These are phyloP conservation scores for Lactarius tabidus DNA, from an alignment of 768 basidiomycete genomes.

Conservation along the genomic window DNA sequence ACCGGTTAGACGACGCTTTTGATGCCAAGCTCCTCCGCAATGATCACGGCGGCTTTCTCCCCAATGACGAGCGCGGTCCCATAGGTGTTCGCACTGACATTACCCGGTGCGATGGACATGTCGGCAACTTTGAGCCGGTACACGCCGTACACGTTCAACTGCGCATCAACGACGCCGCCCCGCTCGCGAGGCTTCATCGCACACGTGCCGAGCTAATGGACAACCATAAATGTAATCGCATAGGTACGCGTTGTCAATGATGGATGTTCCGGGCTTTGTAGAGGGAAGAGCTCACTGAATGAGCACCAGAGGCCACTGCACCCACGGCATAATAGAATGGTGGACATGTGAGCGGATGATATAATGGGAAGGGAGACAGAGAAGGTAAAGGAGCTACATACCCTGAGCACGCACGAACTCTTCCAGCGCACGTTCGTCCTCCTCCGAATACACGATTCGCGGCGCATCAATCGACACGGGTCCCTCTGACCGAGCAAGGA, in stretches of 20 bases:
- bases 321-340: neutral
- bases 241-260: neutral
- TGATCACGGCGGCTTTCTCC: conserved; percentile 55
- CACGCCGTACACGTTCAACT: conserved; percentile 61
- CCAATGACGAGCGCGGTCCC: conserved; percentile 45
- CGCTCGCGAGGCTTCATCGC: conserved; percentile 59
- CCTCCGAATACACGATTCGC: conserved; percentile 27
- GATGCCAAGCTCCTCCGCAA: conserved; percentile 49
- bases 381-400: neutral
- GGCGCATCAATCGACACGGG: conserved; percentile 31
- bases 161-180: conserved; percentile 58
- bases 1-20: conserved; percentile 31
- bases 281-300: conserved; percentile 30
- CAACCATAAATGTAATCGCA: conserved; percentile 40
- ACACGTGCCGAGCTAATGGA: conserved; percentile 54
- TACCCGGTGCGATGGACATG: conserved; percentile 38
- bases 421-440: conserved; percentile 37
- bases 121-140: conserved; percentile 52
- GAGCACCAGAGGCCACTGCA: conserved; percentile 33
- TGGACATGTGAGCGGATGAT: neutral
- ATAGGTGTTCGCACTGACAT: conserved; percentile 41
- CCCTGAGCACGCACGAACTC: conserved; percentile 27
- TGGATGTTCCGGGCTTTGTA: neutral
- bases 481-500: conserved; percentile 15
- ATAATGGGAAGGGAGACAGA: neutral